A percentile compares a stretch with the other conserved stretches of the same genome.
Conservation (phyloP, 257 asterid genomes). For the Nicotiana sylvestris region DNA sequence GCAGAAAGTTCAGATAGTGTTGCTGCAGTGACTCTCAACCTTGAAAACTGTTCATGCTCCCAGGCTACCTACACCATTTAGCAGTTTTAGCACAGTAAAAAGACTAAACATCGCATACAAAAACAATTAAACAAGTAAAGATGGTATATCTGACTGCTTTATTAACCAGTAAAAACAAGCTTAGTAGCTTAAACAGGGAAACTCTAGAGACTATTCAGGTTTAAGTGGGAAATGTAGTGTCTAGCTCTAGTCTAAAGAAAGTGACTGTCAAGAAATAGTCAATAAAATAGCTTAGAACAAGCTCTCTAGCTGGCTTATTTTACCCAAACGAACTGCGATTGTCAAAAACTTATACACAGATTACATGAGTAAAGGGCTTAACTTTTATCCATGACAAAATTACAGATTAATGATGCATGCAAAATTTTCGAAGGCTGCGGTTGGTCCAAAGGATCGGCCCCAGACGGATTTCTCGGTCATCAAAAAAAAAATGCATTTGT, state of each 20-base stretch:
- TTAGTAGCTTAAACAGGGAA: not conserved
- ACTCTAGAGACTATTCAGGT: not conserved
- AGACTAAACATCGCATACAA: not conserved
- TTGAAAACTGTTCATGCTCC: conserved; percentile 99
- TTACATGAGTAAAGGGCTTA: not conserved
- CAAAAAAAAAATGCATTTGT: not conserved
- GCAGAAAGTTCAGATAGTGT: conserved; percentile 69
- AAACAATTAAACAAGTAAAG: not conserved
- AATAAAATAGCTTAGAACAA: not conserved
- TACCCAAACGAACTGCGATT: not conserved
- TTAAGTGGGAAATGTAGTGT: not conserved
- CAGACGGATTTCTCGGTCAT: too few relatives aligned
- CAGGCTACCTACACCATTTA: conserved; percentile 75
- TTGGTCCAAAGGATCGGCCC: too few relatives aligned
- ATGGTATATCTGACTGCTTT: not conserved
- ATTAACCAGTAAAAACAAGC: not conserved
- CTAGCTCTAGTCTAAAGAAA: not conserved
- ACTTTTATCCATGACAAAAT: not conserved
- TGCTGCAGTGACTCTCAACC: conserved; percentile 85
- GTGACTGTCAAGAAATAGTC: not conserved
- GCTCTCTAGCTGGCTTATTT: not conserved
- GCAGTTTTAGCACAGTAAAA: conserved; percentile 29
- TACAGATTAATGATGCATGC: not conserved
- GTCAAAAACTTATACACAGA: not conserved
- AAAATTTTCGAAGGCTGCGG: not conserved